Percentiles rank a stretch among this genome's conserved stretches.
Evolutionary conservation across 2,329 filamentous ascomycete species (phyloP).

Genomic region (Diplodia sapinea): DNA sequence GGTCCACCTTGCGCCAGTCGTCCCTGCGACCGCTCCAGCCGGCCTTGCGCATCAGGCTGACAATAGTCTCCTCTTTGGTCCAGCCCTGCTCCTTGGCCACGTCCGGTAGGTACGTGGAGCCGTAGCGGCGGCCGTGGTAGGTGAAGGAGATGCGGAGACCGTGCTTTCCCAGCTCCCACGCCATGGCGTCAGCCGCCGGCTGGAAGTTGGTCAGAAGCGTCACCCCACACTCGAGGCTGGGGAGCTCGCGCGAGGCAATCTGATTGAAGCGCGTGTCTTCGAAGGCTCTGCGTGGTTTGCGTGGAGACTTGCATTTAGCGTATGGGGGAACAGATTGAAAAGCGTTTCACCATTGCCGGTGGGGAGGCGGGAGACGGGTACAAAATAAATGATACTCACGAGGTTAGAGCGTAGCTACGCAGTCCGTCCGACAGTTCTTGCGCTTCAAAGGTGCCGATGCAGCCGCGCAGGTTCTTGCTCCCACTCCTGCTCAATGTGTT

Average conservation of each 20-base stretch:
- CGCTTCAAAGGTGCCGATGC: slow-evolving; percentile 91
- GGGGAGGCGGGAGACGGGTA: not conserved
- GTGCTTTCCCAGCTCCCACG: slow-evolving; percentile 87
- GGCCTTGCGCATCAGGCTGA: slow-evolving; percentile 91
- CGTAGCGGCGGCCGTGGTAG: slow-evolving; percentile 74
- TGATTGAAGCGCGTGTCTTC: slow-evolving; percentile 67
- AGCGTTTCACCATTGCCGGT: not conserved
- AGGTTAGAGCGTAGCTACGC: slow-evolving; percentile 80
- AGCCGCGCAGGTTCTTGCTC: slow-evolving; percentile 78
- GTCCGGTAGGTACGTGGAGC: slow-evolving; percentile 90
- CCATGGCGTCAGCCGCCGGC: slow-evolving; percentile 71
- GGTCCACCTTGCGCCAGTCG: slow-evolving; percentile 78
- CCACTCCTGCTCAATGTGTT: slow-evolving; percentile 71
- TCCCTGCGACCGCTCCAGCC: slow-evolving; percentile 76
- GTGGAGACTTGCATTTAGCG: slow-evolving; percentile 2
- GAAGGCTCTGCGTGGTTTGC: slow-evolving; percentile 58
- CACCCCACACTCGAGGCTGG: slow-evolving; percentile 56
- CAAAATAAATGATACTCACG: slow-evolving; percentile 54
- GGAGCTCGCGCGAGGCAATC: slow-evolving; percentile 54
- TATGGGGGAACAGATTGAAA: not conserved
- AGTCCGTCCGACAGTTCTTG: slow-evolving; percentile 76
- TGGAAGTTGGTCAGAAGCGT: slow-evolving; percentile 89
- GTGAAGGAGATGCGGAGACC: slow-evolving; percentile 86
- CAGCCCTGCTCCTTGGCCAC: slow-evolving; percentile 92
- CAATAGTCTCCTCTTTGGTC: slow-evolving; percentile 88